phyloP scores from a whole-genome alignment of 345 rosid species.

The Hibiscus tridactylites region DNA sequence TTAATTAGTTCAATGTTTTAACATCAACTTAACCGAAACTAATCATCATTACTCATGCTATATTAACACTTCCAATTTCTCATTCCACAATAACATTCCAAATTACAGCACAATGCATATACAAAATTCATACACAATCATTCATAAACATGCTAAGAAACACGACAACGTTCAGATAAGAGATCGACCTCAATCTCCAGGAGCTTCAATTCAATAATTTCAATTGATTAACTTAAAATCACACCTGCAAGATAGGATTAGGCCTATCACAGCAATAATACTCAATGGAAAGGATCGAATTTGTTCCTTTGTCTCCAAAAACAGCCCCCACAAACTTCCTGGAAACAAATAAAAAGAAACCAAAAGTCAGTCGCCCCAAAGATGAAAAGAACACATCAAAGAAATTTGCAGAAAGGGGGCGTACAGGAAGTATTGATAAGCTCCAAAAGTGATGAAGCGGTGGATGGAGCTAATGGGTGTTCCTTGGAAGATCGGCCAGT shows the following conservation, averaged over 20 bases:
- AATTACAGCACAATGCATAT: background rate
- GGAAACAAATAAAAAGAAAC: conserved; percentile 9
- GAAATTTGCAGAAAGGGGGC: no score
- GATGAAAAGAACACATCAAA: background rate
- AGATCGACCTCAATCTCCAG: background rate
- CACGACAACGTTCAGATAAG: background rate
- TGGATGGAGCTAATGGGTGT: conserved; percentile 69
- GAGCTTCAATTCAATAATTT: background rate
- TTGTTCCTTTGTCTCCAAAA: conserved; percentile 53
- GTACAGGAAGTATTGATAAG: conserved; percentile 23
- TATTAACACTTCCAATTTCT: no score
- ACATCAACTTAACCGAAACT: background rate
- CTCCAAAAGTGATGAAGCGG: conserved; percentile 72
- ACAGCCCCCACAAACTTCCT: conserved; percentile 56
- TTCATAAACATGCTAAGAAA: background rate
- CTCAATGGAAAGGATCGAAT: conserved; percentile 48
- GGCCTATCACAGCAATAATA: conserved; percentile 75
- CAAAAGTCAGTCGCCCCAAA: background rate
- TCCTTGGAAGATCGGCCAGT: conserved; percentile 75
- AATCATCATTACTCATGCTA: no score
- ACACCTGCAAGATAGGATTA: conserved; percentile 70
- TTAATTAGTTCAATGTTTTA: background rate
- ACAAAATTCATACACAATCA: background rate
- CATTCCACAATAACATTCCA: no score
- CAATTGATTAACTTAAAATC: background rate